Evolutionary conservation across 768 basidiomycete genomes (phyloP), one percentile per base, ranked within the genome.

Genomic region (Suillus bovinus): DNA sequence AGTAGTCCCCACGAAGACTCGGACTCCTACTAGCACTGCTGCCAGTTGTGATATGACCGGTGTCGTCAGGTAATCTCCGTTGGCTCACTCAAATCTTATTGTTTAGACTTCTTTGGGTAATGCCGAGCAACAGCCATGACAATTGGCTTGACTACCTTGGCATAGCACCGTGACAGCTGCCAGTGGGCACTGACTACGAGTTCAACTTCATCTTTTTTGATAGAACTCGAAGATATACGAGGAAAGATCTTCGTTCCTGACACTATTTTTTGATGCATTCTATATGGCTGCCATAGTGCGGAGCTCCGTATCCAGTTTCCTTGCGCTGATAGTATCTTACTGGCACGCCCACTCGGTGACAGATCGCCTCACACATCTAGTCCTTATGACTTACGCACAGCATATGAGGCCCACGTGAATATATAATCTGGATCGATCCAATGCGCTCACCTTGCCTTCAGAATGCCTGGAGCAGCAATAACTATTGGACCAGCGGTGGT

Each of bases 401-500:
- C 20, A 52, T 31, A 29, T 20, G 50, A n/a, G 17, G 31, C 17
- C 0, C 33, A n/a, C 6, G 31, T n/a, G 10, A n/a, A 33, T 52
- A 52, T 52, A 52, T 52, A 52, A 33, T n/a, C 17, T n/a, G 20
- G 29, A 20, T 52, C 31, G 20, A 52, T 31, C 10, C 17, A 22
- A 22, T 13, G 13, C n/a, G 22, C n/a, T 34, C 14, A 34, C 33
- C 33, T 55, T 55, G 5, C 14, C 9, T 36, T 17, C 16, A 10
- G 5, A 55, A 55, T 38, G 54, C 24, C 54, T 24, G 24, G 11
- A 46, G 24, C 63, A 61, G 53, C 22, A 22, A 7, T 61, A 22
- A 61, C 53, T 38, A 52, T 61, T 22, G 53, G 63, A 46, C 63
- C 63, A 55, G 63, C 63, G 17, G 42, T 63, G 34, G 34, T 62